Base-by-base conservation (phyloP, 177 flowering plant genomes). In the Vitis hybrid region DNA sequence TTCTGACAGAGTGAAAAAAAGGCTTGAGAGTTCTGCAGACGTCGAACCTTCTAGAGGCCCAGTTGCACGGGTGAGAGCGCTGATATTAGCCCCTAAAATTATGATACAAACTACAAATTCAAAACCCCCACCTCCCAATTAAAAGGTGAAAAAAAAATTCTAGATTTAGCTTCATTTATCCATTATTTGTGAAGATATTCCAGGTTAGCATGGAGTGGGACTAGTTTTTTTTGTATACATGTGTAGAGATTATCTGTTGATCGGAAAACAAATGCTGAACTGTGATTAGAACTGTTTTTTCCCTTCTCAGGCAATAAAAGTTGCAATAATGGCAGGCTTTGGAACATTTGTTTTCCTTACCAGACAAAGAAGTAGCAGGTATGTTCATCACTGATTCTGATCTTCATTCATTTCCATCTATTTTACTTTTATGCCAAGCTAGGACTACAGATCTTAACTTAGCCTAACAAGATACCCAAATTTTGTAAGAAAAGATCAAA, bases 331-430 rank as follows among this genome's bases (percentile, higher is more conserved):
- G 82, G 79, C 81, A 18, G 91, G 83, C 12, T 86, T 89, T 81
- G 93, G 89, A 34, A 51, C 76, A 23, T 81, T 89, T 56, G 88
- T 86, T 74, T 66, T 89, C 67, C 66, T 84, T 30, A 85, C 89
- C 3, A 83, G 91, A 77, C 79, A 82, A 80, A 80, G 80, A 64
- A 82, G 80, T 15, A 70, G 66, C 70, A 77, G 84, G 88, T 77
- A 66, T 3, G 30, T 32, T 19, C 19, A 4, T 19, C 12, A 19
- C 13, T 54, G 48, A 13, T 54, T 5, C 57, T 13, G 5, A 40
- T 5, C 8, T 40, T 7, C 45, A 40, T 40, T 40, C 45, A 40
- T 40, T 40, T 6, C 8, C 5, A 40, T 40, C 45, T 40, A n/a
- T 18, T 13, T 1, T 45, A 4, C 19, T 48, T 48, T 17, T 14